Conservation (phyloP, 2,329 filamentous ascomycete genomes). For the Xylaria polymorpha region DNA sequence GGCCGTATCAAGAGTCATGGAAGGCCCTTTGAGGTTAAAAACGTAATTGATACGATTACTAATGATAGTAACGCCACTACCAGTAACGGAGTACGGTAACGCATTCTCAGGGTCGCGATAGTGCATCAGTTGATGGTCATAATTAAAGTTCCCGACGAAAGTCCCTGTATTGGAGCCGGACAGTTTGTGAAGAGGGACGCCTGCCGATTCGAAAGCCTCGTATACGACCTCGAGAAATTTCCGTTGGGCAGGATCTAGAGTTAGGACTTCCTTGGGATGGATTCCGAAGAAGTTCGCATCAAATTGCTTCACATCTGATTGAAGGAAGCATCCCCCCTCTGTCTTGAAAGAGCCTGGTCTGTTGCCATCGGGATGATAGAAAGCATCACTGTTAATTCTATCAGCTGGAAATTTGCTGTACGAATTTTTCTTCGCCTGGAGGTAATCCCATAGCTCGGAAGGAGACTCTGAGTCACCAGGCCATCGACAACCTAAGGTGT, state of each 20-base stretch:
- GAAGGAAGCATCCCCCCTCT: conserved; percentile 20
- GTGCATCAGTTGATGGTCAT: conserved; percentile 42
- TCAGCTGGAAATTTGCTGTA: conserved; percentile 19
- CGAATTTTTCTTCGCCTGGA: neutral
- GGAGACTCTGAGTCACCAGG: conserved; percentile 21
- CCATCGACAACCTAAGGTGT: conserved; percentile 18
- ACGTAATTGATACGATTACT: conserved; percentile 46
- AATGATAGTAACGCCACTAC: conserved; percentile 34
- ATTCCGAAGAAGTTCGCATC: conserved; percentile 25
- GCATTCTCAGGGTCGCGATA: conserved; percentile 38
- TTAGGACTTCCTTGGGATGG: conserved; percentile 16
- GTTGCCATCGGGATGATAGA: conserved; percentile 20
- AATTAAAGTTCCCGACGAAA: conserved; percentile 45
- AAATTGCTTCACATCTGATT: conserved; percentile 17
- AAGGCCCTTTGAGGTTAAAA: conserved; percentile 50
- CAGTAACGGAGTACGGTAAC: conserved; percentile 33
- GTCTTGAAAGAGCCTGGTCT: conserved; percentile 23
- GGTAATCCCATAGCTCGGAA: conserved; percentile 21
- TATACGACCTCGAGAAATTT: conserved; percentile 27
- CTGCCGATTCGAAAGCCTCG: conserved; percentile 21
- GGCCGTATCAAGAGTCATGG: conserved; percentile 52
- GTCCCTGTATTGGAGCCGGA: conserved; percentile 45
- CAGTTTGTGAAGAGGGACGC: conserved; percentile 26
- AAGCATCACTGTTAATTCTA: neutral
- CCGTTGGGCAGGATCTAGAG: conserved; percentile 24